Percentiles rank a stretch among this genome's conserved stretches.
phyloP scores from a whole-genome alignment of 225 moss, liverwort and hornwort genomes.

The Pseudoscleropodium purum region DNA sequence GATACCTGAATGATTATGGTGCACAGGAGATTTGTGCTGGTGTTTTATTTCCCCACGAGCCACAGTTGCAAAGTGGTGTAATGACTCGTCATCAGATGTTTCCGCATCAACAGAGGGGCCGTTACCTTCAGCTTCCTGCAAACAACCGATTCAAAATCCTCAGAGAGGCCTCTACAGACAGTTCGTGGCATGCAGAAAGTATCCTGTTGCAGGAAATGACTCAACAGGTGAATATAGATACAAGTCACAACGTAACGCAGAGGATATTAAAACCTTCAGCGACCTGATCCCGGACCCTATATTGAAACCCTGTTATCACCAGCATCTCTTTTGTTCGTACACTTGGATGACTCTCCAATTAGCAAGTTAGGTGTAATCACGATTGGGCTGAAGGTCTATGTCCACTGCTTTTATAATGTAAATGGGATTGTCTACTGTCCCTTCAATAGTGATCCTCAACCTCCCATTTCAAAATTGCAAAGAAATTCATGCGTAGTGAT shows the following conservation, averaged over 20 bases:
- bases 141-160: neutral
- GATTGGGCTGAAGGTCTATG: neutral
- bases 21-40: neutral
- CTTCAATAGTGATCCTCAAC: neutral
- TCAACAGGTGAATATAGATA: neutral
- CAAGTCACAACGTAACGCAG: neutral
- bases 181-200: neutral
- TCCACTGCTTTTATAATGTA: neutral
- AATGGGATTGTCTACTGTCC: neutral
- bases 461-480: neutral
- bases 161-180: neutral
- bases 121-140: constrained; percentile 9
- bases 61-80: constrained; percentile 10
- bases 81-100: constrained; percentile 6
- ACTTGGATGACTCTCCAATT: neutral
- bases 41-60: constrained; percentile 14
- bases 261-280: neutral
- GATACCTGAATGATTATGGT: neutral
- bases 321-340: neutral
- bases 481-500: neutral
- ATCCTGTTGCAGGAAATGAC: neutral
- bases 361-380: neutral
- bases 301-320: neutral
- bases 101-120: neutral
- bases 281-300: neutral